Evolutionary conservation across 768 basidiomycete genomes (phyloP).

Genomic region (Leccinum broughii): DNA sequence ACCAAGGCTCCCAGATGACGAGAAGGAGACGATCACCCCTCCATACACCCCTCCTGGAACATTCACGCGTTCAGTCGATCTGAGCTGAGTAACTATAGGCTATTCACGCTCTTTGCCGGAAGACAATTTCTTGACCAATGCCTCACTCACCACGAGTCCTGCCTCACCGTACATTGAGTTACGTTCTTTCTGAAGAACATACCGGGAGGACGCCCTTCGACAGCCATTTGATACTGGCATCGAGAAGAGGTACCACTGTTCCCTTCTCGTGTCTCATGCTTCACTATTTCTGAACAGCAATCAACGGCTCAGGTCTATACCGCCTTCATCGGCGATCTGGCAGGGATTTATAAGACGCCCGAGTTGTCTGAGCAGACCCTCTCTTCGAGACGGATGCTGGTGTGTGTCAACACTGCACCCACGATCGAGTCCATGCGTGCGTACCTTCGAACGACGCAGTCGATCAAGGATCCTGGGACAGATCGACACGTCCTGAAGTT

Average conservation of each 20-base stretch:
- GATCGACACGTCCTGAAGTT: conserved; percentile 55
- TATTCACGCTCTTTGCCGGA: not conserved
- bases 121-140: conserved; percentile 19
- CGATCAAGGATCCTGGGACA: conserved; percentile 35
- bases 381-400: conserved; percentile 27
- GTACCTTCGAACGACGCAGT: conserved; percentile 30
- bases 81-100: conserved; percentile 7
- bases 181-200: conserved; percentile 33
- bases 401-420: conserved; percentile 40
- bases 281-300: conserved; percentile 32
- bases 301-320: conserved; percentile 47
- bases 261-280: not conserved
- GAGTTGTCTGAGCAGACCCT: conserved; percentile 34
- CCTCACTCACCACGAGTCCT: conserved; percentile 11
- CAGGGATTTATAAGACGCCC: conserved; percentile 45
- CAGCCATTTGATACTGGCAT: conserved; percentile 48
- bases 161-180: conserved; percentile 16
- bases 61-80: conserved; percentile 17
- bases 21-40: conserved; percentile 35
- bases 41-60: conserved; percentile 23
- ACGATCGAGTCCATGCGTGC: conserved; percentile 20
- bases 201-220: conserved; percentile 48
- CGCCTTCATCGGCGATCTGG: conserved; percentile 48
- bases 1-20: conserved; percentile 49
- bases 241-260: conserved; percentile 11